phyloP scores from a whole-genome alignment of 2,329 filamentous ascomycete genomes.

The Pseudogymnoascus sp. region DNA sequence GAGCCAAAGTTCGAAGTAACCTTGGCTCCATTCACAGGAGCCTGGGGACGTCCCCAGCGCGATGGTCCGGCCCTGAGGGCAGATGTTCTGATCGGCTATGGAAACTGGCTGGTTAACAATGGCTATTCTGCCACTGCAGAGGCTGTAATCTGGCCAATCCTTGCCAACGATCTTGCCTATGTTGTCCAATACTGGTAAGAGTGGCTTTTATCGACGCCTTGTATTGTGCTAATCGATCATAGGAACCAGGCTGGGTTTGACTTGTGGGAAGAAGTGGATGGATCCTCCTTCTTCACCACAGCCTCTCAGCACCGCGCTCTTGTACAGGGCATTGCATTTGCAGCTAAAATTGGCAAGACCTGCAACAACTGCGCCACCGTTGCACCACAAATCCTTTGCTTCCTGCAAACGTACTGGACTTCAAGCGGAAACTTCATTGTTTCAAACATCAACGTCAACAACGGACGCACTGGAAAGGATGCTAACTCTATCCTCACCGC shows the following conservation, averaged over 20 bases:
- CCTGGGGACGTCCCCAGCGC: conserved; percentile 71
- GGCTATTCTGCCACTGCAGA: conserved; percentile 38
- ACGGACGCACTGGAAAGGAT: conserved; percentile 60
- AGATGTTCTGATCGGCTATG: conserved; percentile 63
- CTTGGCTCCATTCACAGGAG: conserved; percentile 50
- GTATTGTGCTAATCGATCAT: conserved; percentile 2
- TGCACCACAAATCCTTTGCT: conserved; percentile 64
- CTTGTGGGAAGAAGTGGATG: conserved; percentile 74
- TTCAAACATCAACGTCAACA: conserved; percentile 59
- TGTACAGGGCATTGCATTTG: conserved; percentile 58
- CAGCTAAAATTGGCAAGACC: conserved; percentile 50
- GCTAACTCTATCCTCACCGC: conserved; percentile 59
- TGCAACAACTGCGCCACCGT: conserved; percentile 54
- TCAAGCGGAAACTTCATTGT: conserved; percentile 48
- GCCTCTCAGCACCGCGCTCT: conserved; percentile 61
- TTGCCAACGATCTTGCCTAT: conserved; percentile 68
- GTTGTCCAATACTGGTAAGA: conserved; percentile 59
- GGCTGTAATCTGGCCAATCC: conserved; percentile 60
- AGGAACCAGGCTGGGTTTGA: conserved; percentile 55
- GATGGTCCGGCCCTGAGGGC: conserved; percentile 73
- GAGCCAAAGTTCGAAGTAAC: conserved; percentile 69
- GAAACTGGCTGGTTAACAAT: conserved; percentile 61
- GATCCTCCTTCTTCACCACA: conserved; percentile 72
- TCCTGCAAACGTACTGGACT: conserved; percentile 66
- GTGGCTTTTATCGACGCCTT: neutral